These are phyloP conservation scores for Suhomyces panamericanus DNA, from an alignment of 1,139 yeast species.

Conservation along the genomic window DNA sequence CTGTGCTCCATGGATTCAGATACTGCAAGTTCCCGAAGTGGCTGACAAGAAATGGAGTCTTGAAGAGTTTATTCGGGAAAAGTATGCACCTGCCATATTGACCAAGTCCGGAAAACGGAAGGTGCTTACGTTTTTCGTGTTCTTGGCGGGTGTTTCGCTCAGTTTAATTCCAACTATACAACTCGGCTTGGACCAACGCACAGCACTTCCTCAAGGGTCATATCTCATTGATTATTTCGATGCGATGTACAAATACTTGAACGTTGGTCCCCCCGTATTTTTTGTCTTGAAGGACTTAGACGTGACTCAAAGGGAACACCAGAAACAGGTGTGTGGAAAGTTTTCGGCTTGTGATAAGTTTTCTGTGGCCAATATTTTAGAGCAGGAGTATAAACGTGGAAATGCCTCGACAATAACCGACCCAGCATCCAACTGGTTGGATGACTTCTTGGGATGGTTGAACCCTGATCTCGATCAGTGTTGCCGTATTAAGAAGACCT, in stretches of 20 bases:
- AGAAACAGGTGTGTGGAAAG: slow-evolving; percentile 80
- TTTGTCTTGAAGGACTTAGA: slow-evolving; percentile 71
- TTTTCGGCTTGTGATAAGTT: slow-evolving; percentile 79
- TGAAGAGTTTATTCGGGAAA: slow-evolving; percentile 24
- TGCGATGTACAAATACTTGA: slow-evolving; percentile 69
- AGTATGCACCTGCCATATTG: slow-evolving; percentile 60
- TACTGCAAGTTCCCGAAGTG: slow-evolving; percentile 13
- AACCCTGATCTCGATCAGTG: slow-evolving; percentile 87
- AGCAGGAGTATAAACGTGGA: slow-evolving; percentile 76
- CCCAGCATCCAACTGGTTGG: slow-evolving; percentile 91
- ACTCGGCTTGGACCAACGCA: slow-evolving; percentile 84
- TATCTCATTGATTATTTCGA: slow-evolving; percentile 78
- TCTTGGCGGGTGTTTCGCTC: slow-evolving; percentile 68
- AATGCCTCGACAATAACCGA: slow-evolving; percentile 66
- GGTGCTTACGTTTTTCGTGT: slow-evolving; percentile 53
- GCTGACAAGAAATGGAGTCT: slow-evolving; percentile 28
- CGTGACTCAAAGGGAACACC: slow-evolving; percentile 58
- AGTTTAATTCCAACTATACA: slow-evolving; percentile 66
- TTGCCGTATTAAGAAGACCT: slow-evolving; percentile 61
- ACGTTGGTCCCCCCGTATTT: slow-evolving; percentile 90
- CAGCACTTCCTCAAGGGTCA: slow-evolving; percentile 83
- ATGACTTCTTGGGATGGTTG: slow-evolving; percentile 83
- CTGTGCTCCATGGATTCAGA: slow-evolving; percentile 49
- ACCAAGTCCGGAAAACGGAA: slow-evolving; percentile 46
- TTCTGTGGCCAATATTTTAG: slow-evolving; percentile 80